These are phyloP conservation scores for Diplocarpon rosae DNA, from an alignment of 2,329 filamentous ascomycete genomes.

Conservation along the genomic window DNA sequence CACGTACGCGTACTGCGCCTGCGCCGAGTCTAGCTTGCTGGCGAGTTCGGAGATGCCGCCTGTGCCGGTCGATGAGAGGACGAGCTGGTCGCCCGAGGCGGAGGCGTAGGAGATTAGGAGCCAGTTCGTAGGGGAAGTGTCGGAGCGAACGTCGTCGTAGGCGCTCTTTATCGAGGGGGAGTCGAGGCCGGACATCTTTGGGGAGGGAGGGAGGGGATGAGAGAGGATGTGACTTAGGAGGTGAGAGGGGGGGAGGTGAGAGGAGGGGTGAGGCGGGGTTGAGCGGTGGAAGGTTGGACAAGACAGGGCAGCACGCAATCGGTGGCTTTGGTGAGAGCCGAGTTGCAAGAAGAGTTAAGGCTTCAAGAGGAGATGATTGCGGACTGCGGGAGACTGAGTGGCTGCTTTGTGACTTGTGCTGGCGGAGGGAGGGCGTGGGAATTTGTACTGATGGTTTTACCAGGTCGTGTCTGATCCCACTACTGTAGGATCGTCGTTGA, in stretches of 20 bases:
- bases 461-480: slow-evolving; percentile 1
- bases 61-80: slow-evolving; percentile 44
- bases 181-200: slow-evolving; percentile 43
- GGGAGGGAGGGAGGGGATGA: background rate
- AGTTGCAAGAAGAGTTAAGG: too few species aligned
- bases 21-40: slow-evolving; percentile 37
- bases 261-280: background rate
- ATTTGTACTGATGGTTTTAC: background rate
- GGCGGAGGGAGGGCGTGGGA: background rate
- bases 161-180: slow-evolving; percentile 49
- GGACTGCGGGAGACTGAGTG: slow-evolving; percentile 1
- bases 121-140: slow-evolving; percentile 57
- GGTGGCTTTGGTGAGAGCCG: background rate
- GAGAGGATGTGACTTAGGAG: background rate
- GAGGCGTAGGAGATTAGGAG: slow-evolving; percentile 52
- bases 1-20: slow-evolving; percentile 29
- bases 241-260: background rate
- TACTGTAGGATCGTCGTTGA: slow-evolving; percentile 1
- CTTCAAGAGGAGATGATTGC: slow-evolving; percentile 1
- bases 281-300: slow-evolving; percentile 1
- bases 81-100: slow-evolving; percentile 43
- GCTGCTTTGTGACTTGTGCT: background rate
- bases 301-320: slow-evolving; percentile 1
- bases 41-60: slow-evolving; percentile 50
- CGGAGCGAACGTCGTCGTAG: slow-evolving; percentile 55